Evolutionary conservation across 768 basidiomycete genomes (phyloP).

Genomic region (Pleurotus tuoliensis): DNA sequence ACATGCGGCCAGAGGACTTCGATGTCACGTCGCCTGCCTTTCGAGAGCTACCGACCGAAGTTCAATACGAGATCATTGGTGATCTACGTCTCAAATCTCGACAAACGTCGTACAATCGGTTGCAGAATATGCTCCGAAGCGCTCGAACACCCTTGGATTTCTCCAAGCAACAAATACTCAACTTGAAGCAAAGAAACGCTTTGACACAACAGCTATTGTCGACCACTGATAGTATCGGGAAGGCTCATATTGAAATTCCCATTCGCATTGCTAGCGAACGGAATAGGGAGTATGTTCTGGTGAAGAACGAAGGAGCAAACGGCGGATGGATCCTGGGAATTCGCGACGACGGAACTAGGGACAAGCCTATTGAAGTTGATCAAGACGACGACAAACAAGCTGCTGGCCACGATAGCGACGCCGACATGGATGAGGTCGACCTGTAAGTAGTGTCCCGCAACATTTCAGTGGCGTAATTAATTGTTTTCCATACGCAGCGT

Average conservation of each 20-base stretch:
- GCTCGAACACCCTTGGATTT: slow-evolving; percentile 89
- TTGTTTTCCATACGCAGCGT: slow-evolving; percentile 25
- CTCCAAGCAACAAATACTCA: slow-evolving; percentile 92
- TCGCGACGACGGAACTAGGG: slow-evolving; percentile 76
- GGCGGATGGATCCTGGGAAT: slow-evolving; percentile 97
- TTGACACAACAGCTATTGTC: slow-evolving; percentile 90
- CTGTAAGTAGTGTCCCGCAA: slow-evolving; percentile 46
- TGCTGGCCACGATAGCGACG: slow-evolving; percentile 39
- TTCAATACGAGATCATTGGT: slow-evolving; percentile 97
- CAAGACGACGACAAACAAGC: slow-evolving; percentile 48
- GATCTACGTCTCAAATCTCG: slow-evolving; percentile 92
- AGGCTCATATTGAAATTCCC: slow-evolving; percentile 85
- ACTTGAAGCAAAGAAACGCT: slow-evolving; percentile 82
- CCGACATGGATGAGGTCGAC: slow-evolving; percentile 79
- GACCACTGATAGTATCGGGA: slow-evolving; percentile 91
- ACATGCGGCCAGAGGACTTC: slow-evolving; percentile 94
- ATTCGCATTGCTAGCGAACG: slow-evolving; percentile 93
- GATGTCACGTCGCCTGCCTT: slow-evolving; percentile 90
- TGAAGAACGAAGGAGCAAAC: slow-evolving; percentile 83
- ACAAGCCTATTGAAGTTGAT: slow-evolving; percentile 86
- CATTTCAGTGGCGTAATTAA: neutral
- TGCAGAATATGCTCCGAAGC: slow-evolving; percentile 84
- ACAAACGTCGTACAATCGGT: slow-evolving; percentile 87
- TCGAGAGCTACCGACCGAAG: slow-evolving; percentile 88
- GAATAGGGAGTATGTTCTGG: slow-evolving; percentile 90